phyloP scores from a whole-genome alignment of 176 grass and related monocot species.

The Oryza punctata region DNA sequence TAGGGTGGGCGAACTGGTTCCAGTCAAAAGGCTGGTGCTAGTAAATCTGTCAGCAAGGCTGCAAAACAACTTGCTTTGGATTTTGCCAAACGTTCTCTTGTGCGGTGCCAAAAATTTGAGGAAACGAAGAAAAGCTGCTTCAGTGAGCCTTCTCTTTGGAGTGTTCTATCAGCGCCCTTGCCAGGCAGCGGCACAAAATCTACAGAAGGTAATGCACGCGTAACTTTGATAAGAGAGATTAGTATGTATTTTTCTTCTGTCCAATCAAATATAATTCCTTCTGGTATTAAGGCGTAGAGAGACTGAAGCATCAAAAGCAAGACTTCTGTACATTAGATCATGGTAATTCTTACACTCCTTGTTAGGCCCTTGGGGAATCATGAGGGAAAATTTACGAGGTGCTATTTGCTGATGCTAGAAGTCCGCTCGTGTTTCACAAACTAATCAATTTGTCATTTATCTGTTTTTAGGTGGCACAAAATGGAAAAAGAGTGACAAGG shows the following conservation, averaged over 20 bases:
- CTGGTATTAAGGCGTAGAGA: constrained; percentile 41
- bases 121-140: constrained; percentile 80
- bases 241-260: neutral
- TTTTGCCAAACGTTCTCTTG: constrained; percentile 78
- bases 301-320: constrained; percentile 52
- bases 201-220: constrained; percentile 47
- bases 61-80: constrained; percentile 72
- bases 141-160: constrained; percentile 59
- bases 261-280: constrained; percentile 8
- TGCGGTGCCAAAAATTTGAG: constrained; percentile 69
- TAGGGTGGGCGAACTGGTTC: constrained; percentile 77
- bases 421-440: constrained; percentile 10
- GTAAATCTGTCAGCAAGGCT: constrained; percentile 58
- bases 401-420: constrained; percentile 44
- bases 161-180: constrained; percentile 55
- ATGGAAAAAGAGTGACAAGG: constrained; percentile 75
- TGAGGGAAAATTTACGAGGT: constrained; percentile 42
- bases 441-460: constrained; percentile 19
- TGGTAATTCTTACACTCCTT: constrained; percentile 38
- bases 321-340: constrained; percentile 58
- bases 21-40: constrained; percentile 67
- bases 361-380: constrained; percentile 20
- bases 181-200: constrained; percentile 43
- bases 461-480: constrained; percentile 51
- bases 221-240: constrained; percentile 12